Evolutionary conservation across 2,329 filamentous ascomycete species (phyloP), one percentile per base, ranked within the genome.

Genomic region (Cercospora berteroae): DNA sequence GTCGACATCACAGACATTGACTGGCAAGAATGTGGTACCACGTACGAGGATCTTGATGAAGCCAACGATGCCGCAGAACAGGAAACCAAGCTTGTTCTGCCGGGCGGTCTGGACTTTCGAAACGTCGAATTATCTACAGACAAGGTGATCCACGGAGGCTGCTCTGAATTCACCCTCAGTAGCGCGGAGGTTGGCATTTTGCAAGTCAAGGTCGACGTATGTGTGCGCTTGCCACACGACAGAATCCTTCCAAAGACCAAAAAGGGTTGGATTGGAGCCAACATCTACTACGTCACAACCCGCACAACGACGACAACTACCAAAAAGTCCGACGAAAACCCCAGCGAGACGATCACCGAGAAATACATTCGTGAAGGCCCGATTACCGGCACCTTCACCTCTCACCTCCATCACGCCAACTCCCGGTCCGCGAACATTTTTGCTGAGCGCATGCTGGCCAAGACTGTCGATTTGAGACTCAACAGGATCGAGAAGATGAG

Each of bases 391-490:
- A 50, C 27, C 29, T 18, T 68, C 59, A 67, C 65, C 27, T 67
- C 68, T 2, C 42, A 44, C 13, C 59, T 72, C 3, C 67, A 70
- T 7, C 63, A 67, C 3, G 72, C 71, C 0, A 73, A 73, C 13
- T 29, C 27, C 13, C 52, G 52, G 2, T 25, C 52, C 1, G 52
- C 52, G 27, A 12, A 23, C 16, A 57, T 33, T 29, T 57, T 57
- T 12, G 52, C 29, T 25, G 29, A 57, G 25, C 10, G 16, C 5
- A 6, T 33, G 3, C 25, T 57, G 8, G 7, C 10, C 5, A 29
- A 33, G 6, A 57, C 52, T 29, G 16, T 57, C 23, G n/a, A 57
- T 57, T 33, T 57, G 25, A 57, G n/a, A 8, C 20, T 29, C 6
- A 57, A 57, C 13, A 12, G n/a, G 6, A 33, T 29, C 8, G 5